These are phyloP conservation scores for Xylaria sp. DNA, from an alignment of 2,329 filamentous ascomycete species.

Conservation along the genomic window DNA sequence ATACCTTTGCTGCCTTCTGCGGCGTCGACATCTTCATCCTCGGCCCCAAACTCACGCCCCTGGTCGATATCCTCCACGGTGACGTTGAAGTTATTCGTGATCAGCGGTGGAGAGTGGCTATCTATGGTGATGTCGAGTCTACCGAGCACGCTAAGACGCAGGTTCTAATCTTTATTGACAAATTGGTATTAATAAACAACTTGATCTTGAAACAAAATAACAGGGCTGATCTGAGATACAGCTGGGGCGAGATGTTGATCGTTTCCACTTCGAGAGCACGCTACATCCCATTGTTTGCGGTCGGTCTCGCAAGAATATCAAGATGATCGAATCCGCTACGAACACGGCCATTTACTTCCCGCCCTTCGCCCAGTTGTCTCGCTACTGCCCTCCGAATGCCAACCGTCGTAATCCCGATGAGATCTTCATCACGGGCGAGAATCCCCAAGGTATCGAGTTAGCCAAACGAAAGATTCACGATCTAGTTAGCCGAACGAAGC, in stretches of 20 bases:
- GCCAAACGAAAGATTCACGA: conserved; percentile 92
- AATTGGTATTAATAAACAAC: conserved; percentile 57
- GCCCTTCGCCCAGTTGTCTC: conserved; percentile 85
- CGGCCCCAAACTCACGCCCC: conserved; percentile 78
- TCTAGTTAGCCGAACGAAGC: conserved; percentile 70
- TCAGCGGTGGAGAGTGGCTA: conserved; percentile 84
- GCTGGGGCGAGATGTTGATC: conserved; percentile 31
- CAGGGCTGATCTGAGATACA: conserved; percentile 23
- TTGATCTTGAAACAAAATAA: not conserved
- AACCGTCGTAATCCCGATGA: conserved; percentile 78
- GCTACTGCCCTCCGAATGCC: conserved; percentile 79
- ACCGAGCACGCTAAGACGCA: conserved; percentile 96
- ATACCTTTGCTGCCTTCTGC: conserved; percentile 79
- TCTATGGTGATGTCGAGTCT: conserved; percentile 92
- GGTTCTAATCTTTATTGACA: conserved; percentile 94
- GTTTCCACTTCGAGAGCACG: conserved; percentile 37
- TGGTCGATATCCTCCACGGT: conserved; percentile 68
- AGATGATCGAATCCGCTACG: conserved; percentile 90
- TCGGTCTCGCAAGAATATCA: conserved; percentile 93
- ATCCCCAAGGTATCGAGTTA: conserved; percentile 72
- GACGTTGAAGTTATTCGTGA: conserved; percentile 80
- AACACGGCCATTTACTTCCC: conserved; percentile 98
- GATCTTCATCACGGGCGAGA: conserved; percentile 92
- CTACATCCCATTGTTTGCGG: conserved; percentile 91
- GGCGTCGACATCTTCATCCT: conserved; percentile 96